Conservation (phyloP, 768 basidiomycete species). For the Collybia sordida region DNA sequence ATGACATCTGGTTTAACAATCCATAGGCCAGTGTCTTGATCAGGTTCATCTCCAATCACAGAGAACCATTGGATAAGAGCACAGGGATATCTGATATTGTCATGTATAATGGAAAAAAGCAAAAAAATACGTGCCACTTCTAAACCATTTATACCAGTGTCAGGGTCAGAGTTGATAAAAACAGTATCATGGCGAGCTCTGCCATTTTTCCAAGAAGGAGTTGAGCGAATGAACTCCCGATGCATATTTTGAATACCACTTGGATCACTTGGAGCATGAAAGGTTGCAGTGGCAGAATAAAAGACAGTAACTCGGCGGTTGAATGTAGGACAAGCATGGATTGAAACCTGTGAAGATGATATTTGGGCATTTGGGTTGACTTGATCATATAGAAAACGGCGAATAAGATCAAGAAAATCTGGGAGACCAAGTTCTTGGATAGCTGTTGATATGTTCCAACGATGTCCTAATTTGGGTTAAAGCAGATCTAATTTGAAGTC, state of each 20-base stretch:
- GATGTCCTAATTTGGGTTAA: not conserved
- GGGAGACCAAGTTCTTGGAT: not conserved
- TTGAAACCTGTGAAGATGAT: not conserved
- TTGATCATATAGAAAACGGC: conserved; percentile 11
- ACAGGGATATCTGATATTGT: not conserved
- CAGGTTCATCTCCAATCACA: not conserved
- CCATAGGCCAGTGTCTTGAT: not conserved
- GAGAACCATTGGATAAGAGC: not conserved
- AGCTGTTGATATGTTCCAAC: not conserved
- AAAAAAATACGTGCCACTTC: not conserved
- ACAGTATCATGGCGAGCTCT: not conserved
- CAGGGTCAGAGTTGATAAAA: not conserved
- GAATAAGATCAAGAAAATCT: not conserved
- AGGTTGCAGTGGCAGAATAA: conserved; percentile 2
- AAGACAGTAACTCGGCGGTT: conserved; percentile 3
- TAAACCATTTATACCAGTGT: conserved; percentile 11
- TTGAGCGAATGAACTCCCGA: not conserved
- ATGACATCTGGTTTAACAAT: not conserved
- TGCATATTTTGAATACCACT: conserved; percentile 3
- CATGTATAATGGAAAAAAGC: not conserved
- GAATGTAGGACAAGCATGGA: not conserved
- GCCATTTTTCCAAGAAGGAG: not conserved
- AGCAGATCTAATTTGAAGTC: not conserved
- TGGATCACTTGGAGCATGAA: conserved; percentile 4
- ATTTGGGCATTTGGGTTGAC: conserved; percentile 5